Conservation (phyloP, 352 stramenopile genomes). For the Phytophthora crassamura region DNA sequence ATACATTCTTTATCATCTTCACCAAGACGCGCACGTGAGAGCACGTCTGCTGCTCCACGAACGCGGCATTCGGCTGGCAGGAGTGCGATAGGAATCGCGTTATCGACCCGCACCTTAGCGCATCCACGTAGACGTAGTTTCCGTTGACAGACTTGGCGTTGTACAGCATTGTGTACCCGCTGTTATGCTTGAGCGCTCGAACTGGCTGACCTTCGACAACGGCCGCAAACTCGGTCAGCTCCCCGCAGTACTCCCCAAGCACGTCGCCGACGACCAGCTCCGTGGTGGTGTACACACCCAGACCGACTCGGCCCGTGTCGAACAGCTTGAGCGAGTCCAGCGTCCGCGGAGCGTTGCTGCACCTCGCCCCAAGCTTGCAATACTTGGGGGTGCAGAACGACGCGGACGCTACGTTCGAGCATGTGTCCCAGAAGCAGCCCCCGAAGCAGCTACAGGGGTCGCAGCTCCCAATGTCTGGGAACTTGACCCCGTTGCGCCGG, state of each 20-base stretch:
- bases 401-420: background rate
- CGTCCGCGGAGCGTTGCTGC: background rate
- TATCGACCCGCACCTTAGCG: too few species aligned
- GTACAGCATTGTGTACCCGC: too few species aligned
- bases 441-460: background rate
- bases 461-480: background rate
- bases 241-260: background rate
- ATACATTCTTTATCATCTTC: too few species aligned
- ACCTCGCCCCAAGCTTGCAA: background rate
- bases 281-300: background rate
- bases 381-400: background rate
- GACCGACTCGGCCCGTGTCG: background rate
- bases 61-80: too few species aligned
- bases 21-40: too few species aligned
- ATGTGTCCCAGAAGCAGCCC: constrained; percentile 6
- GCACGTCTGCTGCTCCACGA: too few species aligned
- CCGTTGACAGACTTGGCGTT: too few species aligned
- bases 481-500: background rate
- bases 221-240: too few species aligned
- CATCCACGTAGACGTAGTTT: too few species aligned
- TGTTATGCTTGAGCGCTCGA: too few species aligned
- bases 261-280: background rate
- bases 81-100: too few species aligned
- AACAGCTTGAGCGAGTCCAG: background rate
- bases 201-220: too few species aligned